Evolutionary conservation across 192 early-diverging fungal species (phyloP).

Genomic region (Glomus cerebriforme): DNA sequence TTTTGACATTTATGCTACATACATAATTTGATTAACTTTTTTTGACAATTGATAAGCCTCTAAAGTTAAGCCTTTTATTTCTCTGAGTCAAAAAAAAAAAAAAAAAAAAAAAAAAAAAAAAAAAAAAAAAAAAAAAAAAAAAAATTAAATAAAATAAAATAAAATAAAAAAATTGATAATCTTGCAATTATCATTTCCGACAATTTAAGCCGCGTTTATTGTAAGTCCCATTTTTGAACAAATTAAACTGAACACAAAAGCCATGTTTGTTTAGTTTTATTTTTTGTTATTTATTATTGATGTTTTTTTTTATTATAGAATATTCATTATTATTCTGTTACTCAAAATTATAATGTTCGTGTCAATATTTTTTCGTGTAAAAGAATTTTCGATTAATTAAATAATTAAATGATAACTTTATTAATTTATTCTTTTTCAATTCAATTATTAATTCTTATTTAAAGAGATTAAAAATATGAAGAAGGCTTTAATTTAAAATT

Average conservation of each 20-base stretch:
- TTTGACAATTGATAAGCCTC: background rate
- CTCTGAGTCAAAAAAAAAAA: background rate
- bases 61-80: background rate
- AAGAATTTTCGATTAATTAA: background rate
- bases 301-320: background rate
- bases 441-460: background rate
- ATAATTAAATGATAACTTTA: background rate
- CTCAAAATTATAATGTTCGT: background rate
- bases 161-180: background rate
- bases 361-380: background rate
- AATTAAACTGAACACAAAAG: background rate
- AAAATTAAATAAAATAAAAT: too few species aligned
- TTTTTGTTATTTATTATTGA: background rate
- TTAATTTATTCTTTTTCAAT: background rate
- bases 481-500: too few species aligned
- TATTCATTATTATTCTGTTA: background rate
- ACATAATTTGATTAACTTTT: background rate
- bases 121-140: background rate
- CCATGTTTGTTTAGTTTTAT: background rate
- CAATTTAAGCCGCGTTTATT: background rate
- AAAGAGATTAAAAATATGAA: background rate
- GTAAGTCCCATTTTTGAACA: background rate
- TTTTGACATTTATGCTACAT: background rate
- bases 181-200: background rate
- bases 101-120: too few species aligned